These are phyloP conservation scores for Neofusicoccum kwambonambiense DNA, from an alignment of 2,329 filamentous ascomycete genomes.

Conservation along the genomic window DNA sequence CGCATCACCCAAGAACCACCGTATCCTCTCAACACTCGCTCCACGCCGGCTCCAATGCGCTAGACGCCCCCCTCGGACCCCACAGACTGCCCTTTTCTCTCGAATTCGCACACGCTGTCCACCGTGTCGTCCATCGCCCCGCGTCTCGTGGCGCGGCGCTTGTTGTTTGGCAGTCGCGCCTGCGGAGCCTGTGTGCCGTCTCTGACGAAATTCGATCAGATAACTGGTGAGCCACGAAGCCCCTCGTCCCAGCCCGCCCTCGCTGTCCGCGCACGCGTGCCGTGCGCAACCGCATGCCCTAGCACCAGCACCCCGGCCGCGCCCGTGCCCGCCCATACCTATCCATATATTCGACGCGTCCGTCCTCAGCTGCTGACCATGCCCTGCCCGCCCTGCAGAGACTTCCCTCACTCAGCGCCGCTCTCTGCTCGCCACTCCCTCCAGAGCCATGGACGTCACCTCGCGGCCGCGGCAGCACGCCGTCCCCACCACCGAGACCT, in stretches of 20 bases:
- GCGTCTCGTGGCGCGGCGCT: slow-evolving; percentile 14
- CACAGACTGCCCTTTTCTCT: not conserved
- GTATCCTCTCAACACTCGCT: slow-evolving; percentile 10
- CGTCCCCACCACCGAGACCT: slow-evolving; percentile 44
- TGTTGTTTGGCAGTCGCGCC: slow-evolving; percentile 11
- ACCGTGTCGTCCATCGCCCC: slow-evolving; percentile 17
- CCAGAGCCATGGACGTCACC: slow-evolving; percentile 21
- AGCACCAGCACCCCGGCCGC: not conserved
- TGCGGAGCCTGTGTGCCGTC: not conserved
- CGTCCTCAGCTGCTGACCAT: not conserved
- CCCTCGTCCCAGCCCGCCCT: not conserved
- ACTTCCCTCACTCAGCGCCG: slow-evolving; percentile 9
- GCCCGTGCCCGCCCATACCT: not conserved
- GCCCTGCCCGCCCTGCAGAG: not conserved
- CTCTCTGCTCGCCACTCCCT: slow-evolving; percentile 21
- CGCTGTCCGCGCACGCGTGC: not conserved
- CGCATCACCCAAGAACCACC: not conserved
- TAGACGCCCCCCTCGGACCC: not conserved
- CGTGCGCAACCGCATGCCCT: not conserved
- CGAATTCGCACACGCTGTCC: not conserved
- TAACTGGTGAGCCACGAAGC: slow-evolving; percentile 13
- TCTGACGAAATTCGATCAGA: slow-evolving; percentile 18
- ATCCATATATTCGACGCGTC: slow-evolving; percentile 5
- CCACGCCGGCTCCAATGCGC: slow-evolving; percentile 11
- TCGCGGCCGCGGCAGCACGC: slow-evolving; percentile 33